These are phyloP conservation scores for Phyllachora maydis DNA, from an alignment of 2,329 filamentous ascomycete species.

Conservation along the genomic window DNA sequence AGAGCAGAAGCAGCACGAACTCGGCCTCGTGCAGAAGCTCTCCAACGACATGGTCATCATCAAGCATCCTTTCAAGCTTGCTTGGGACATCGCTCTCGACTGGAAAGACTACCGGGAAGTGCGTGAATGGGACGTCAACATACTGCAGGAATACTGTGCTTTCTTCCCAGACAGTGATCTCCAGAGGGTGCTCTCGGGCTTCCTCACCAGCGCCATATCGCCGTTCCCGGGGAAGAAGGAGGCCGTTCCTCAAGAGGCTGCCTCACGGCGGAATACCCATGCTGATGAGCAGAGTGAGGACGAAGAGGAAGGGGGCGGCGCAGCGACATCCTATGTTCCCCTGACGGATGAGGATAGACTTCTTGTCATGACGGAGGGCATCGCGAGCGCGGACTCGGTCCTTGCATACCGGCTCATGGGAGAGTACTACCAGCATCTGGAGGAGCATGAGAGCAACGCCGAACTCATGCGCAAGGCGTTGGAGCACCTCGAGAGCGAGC, in stretches of 20 bases:
- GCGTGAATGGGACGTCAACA: conserved; percentile 53
- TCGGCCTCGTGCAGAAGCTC: conserved; percentile 51
- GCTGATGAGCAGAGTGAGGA: conserved; percentile 33
- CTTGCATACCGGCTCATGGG: conserved; percentile 69
- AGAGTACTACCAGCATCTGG: conserved; percentile 65
- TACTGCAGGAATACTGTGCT: conserved; percentile 61
- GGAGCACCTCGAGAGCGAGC: conserved; percentile 35
- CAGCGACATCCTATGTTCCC: conserved; percentile 29
- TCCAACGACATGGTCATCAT: conserved; percentile 92
- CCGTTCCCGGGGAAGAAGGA: conserved; percentile 39
- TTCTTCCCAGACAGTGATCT: conserved; percentile 76
- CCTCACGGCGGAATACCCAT: conserved; percentile 14
- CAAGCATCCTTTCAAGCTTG: conserved; percentile 71
- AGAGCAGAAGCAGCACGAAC: conserved; percentile 45
- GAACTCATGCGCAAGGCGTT: conserved; percentile 62
- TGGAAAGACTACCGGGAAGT: conserved; percentile 67
- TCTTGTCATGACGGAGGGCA: conserved; percentile 59
- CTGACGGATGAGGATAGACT: conserved; percentile 61
- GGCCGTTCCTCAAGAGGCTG: conserved; percentile 3
- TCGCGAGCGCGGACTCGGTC: conserved; percentile 45
- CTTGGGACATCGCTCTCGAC: conserved; percentile 80
- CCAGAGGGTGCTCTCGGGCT: conserved; percentile 63
- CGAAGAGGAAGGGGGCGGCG: conserved; percentile 34
- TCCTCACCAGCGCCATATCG: conserved; percentile 63
- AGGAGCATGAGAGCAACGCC: conserved; percentile 67